Conservation (phyloP, 164 flowering plant genomes). For the Chimonanthus praecox region DNA sequence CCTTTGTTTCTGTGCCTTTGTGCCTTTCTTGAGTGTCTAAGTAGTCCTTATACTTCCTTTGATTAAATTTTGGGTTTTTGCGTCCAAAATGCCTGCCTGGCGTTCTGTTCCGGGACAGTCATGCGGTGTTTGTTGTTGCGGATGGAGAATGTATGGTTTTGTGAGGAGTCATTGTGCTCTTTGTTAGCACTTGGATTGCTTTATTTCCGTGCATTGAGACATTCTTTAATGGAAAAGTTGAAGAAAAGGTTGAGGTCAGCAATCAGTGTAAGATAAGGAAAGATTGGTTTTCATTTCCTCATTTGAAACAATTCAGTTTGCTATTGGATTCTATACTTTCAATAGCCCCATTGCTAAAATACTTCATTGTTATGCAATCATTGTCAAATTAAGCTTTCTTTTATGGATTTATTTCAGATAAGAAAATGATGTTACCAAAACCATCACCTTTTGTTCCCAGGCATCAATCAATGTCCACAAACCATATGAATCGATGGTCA, state of each 20-base stretch:
- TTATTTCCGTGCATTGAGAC: background rate
- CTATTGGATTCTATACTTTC: background rate
- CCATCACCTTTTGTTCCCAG: too few relatives aligned
- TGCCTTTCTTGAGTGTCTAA: background rate
- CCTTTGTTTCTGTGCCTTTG: background rate
- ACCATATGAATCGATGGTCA: too few relatives aligned
- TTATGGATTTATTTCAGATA: background rate
- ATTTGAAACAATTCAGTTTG: background rate
- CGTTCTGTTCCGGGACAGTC: background rate
- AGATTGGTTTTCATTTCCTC: background rate
- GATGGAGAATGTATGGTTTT: slow-evolving; percentile 1
- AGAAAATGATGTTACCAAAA: too few relatives aligned
- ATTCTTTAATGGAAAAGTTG: slow-evolving; percentile 8
- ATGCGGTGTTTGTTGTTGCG: background rate
- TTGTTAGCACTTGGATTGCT: background rate
- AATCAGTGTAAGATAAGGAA: slow-evolving; percentile 4
- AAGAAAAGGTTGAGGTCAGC: slow-evolving; percentile 6
- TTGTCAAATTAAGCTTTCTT: background rate
- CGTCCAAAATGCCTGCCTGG: background rate
- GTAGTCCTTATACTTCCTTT: background rate
- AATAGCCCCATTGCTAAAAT: background rate
- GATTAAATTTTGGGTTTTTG: background rate
- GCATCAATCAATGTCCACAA: too few relatives aligned
- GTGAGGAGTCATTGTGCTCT: background rate
- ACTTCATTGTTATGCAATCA: background rate